Evolutionary conservation across 306 rosid genomes (phyloP).

Genomic region (Cucumis melo): DNA sequence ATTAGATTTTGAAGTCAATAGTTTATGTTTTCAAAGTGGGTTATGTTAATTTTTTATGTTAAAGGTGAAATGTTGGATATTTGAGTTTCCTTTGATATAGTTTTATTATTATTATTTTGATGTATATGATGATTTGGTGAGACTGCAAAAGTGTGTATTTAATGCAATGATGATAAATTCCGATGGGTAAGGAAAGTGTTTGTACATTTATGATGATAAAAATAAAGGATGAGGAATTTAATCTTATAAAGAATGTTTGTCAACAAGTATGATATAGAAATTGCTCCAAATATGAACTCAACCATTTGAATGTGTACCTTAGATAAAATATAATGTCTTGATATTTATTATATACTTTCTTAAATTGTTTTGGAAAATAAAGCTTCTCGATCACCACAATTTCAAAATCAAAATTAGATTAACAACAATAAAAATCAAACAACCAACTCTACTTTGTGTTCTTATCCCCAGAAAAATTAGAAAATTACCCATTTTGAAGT

Average conservation of each 20-base stretch:
- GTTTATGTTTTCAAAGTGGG: too few species aligned
- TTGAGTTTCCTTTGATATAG: too few species aligned
- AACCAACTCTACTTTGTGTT: too few species aligned
- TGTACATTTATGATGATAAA: not conserved
- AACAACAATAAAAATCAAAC: too few species aligned
- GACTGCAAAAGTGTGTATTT: not conserved
- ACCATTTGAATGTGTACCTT: not conserved
- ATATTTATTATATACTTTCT: not conserved
- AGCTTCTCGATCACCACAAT: too few species aligned
- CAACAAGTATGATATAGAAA: not conserved
- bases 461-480: not conserved
- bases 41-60: too few species aligned
- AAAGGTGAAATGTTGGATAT: too few species aligned
- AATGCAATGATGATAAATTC: not conserved
- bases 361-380: not conserved
- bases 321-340: not conserved
- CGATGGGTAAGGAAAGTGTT: not conserved
- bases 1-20: too few species aligned
- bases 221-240: not conserved
- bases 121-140: not conserved
- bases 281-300: not conserved
- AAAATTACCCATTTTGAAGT: not conserved
- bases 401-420: too few species aligned
- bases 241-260: not conserved
- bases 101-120: too few species aligned